Evolutionary conservation across 2,329 filamentous ascomycete genomes (phyloP).

Genomic region (Berkeleyomyces rouxiae): DNA sequence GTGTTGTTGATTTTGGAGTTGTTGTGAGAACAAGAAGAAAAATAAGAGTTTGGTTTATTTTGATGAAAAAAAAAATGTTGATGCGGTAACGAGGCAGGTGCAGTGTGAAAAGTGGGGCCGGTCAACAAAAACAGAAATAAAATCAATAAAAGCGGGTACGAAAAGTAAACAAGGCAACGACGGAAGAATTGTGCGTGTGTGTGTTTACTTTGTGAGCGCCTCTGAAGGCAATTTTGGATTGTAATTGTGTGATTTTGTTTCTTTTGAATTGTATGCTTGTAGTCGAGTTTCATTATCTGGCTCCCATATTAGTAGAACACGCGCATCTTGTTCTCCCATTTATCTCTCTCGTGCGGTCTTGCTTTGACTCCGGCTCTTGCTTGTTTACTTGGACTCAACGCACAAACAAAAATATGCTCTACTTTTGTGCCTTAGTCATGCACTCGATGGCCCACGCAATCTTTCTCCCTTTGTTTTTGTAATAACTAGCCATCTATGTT

Average conservation of each 20-base stretch:
- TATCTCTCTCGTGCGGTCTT: background rate
- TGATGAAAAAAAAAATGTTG: slow-evolving; percentile 13
- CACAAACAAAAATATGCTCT: background rate
- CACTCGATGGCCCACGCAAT: background rate
- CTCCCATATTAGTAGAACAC: no score
- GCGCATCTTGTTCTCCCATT: background rate
- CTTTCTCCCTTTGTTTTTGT: slow-evolving; percentile 1
- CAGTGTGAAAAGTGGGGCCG: background rate
- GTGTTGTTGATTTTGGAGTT: background rate
- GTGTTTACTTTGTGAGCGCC: no score
- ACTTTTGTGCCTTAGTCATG: background rate
- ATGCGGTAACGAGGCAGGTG: slow-evolving; percentile 14
- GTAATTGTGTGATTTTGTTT: no score
- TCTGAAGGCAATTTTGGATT: no score
- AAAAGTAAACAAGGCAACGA: background rate
- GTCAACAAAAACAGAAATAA: background rate
- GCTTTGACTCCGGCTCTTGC: background rate
- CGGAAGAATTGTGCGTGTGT: no score
- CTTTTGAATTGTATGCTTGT: no score
- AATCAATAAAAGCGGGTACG: background rate
- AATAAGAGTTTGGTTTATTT: slow-evolving; percentile 13
- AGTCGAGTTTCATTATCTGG: no score
- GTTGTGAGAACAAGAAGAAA: slow-evolving; percentile 11
- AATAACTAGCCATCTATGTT: no score
- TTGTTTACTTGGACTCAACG: slow-evolving; percentile 1